Evolutionary conservation across 495 filamentous ascomycete genomes (phyloP).

Genomic region (Lindgomyces ingoldianus): DNA sequence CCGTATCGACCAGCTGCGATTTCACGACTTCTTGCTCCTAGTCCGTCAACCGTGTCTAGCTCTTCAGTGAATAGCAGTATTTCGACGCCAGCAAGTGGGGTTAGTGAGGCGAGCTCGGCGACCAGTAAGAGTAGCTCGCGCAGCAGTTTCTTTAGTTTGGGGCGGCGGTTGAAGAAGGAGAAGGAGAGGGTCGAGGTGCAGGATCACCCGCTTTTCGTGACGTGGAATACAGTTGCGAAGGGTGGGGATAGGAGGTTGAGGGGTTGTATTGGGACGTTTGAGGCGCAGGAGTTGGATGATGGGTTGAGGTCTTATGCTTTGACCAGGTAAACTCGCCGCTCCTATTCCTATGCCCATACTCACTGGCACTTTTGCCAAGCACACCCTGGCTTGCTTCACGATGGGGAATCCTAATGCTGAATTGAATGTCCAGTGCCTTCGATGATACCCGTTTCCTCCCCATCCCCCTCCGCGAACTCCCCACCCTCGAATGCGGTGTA

Average conservation of each 20-base stretch:
- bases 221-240: constrained; percentile 75
- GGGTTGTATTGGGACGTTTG: constrained; percentile 97
- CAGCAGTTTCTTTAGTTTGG: constrained; percentile 50
- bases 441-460: constrained; percentile 84
- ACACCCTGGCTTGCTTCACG: neutral
- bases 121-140: constrained; percentile 42
- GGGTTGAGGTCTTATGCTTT: constrained; percentile 82
- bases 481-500: constrained; percentile 48
- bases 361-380: neutral
- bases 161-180: constrained; percentile 36
- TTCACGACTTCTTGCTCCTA: constrained; percentile 45
- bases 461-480: constrained; percentile 63
- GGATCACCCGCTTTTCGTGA: constrained; percentile 79
- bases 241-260: constrained; percentile 69
- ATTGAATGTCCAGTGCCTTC: constrained; percentile 63
- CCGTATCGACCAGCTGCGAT: constrained; percentile 33
- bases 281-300: constrained; percentile 67
- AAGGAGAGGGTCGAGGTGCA: constrained; percentile 16
- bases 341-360: neutral
- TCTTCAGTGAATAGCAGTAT: constrained; percentile 51
- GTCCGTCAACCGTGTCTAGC: constrained; percentile 43
- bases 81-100: constrained; percentile 44
- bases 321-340: constrained; percentile 63
- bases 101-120: constrained; percentile 45
- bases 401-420: constrained; percentile 1